phyloP scores from a whole-genome alignment of 139 green algal genomes.

The Chlorella sp. region DNA sequence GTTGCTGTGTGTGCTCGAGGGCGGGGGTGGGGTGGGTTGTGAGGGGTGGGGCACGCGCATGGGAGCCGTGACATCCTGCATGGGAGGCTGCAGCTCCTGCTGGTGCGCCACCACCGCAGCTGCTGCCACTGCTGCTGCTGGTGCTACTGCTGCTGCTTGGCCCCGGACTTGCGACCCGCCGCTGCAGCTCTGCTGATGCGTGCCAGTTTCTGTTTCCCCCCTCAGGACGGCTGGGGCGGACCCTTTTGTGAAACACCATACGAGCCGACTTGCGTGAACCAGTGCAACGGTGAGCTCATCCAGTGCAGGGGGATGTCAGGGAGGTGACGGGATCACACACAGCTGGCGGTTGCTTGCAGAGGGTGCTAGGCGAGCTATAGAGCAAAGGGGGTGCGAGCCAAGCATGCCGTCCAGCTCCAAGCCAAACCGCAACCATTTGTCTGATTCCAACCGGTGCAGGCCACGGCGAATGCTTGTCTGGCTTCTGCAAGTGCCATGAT shows the following conservation, averaged over 20 bases:
- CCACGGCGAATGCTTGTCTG: conserved; percentile 14
- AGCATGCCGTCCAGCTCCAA: too few species aligned
- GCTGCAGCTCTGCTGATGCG: background rate
- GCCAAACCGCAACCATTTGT: background rate
- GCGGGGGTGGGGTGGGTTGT: too few species aligned
- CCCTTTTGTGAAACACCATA: conserved; percentile 49
- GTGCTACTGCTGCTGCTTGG: background rate
- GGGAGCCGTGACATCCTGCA: too few species aligned
- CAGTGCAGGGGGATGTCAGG: background rate
- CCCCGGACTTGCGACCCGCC: background rate
- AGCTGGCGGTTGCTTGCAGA: background rate
- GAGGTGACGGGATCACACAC: background rate
- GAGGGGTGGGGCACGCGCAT: too few species aligned
- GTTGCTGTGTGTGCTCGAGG: too few species aligned
- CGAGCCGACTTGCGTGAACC: conserved; percentile 69
- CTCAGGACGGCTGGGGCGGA: conserved; percentile 54
- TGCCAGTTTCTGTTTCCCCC: background rate
- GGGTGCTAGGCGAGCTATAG: too few species aligned
- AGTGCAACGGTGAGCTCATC: conserved; percentile 49
- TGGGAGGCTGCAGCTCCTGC: too few species aligned
- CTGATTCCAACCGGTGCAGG: background rate
- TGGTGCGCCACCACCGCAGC: too few species aligned
- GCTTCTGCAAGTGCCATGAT: conserved; percentile 21
- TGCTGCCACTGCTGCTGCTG: too few species aligned
- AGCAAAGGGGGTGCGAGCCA: too few species aligned